Percentiles rank a stretch among this genome's conserved stretches.
Conservation (phyloP, 805 yeast species). For the Ogataea nakhonphanomensis region DNA sequence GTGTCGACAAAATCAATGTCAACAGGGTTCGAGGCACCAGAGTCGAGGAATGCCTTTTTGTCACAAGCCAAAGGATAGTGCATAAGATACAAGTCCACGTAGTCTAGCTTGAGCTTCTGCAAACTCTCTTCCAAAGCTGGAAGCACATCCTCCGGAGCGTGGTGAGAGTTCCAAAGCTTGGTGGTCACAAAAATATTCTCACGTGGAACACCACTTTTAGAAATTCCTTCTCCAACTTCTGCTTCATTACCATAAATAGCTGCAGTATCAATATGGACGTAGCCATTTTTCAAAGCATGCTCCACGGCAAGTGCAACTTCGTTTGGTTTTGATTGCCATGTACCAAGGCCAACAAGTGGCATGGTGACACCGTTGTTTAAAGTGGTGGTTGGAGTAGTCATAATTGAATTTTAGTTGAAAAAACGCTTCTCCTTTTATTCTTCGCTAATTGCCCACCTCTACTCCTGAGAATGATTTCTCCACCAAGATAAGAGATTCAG, state of each 20-base stretch:
- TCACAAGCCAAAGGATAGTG: slow-evolving; percentile 62
- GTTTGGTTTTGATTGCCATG: slow-evolving; percentile 37
- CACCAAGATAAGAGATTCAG: slow-evolving; percentile 7
- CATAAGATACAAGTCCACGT: slow-evolving; percentile 61
- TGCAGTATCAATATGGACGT: slow-evolving; percentile 78
- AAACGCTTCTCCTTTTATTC: not conserved
- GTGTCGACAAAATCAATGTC: slow-evolving; percentile 49
- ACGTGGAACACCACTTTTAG: slow-evolving; percentile 40
- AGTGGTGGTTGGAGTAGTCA: slow-evolving; percentile 8
- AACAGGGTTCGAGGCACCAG: slow-evolving; percentile 34
- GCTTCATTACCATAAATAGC: slow-evolving; percentile 64
- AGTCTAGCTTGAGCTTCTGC: slow-evolving; percentile 49
- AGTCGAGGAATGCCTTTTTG: slow-evolving; percentile 33
- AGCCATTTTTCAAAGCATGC: slow-evolving; percentile 62
- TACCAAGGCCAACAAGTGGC: slow-evolving; percentile 15
- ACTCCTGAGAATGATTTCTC: not conserved
- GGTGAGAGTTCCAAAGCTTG: slow-evolving; percentile 51
- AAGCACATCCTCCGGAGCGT: slow-evolving; percentile 34
- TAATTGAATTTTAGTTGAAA: not conserved
- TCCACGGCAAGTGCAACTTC: slow-evolving; percentile 56
- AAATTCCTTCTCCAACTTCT: slow-evolving; percentile 54
- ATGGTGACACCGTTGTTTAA: slow-evolving; percentile 12
- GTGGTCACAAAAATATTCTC: slow-evolving; percentile 59
- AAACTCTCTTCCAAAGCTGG: slow-evolving; percentile 51
- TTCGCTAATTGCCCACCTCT: not conserved